Conservation (phyloP, 345 rosid species). For the Dovyalis caffra region DNA sequence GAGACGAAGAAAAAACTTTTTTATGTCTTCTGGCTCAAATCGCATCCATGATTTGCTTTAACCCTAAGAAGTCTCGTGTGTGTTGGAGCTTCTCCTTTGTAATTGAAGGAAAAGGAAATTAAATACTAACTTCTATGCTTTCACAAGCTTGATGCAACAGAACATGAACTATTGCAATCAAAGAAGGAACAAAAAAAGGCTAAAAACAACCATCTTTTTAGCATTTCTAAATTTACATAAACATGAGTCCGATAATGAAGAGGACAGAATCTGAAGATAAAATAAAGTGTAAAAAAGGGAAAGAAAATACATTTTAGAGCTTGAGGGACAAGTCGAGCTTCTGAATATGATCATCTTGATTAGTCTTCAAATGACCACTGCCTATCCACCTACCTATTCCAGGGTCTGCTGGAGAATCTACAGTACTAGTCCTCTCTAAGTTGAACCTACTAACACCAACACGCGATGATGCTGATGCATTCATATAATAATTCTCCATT, state of each 20-base stretch:
- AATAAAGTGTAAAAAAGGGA: background rate
- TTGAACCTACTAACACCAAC: constrained; percentile 42
- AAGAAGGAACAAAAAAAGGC: background rate
- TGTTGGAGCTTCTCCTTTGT: background rate
- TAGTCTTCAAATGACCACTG: constrained; percentile 21
- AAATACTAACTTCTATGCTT: background rate
- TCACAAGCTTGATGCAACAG: background rate
- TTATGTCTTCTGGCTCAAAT: background rate
- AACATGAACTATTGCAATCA: background rate
- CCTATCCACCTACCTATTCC: constrained; percentile 28
- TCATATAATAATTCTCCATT: constrained; percentile 27
- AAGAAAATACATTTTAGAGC: constrained; percentile 37
- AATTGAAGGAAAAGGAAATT: too few species aligned
- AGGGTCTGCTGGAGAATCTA: constrained; percentile 29
- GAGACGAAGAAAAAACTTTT: background rate
- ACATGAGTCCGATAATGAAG: constrained; percentile 18
- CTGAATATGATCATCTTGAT: constrained; percentile 48
- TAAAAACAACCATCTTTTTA: too few species aligned
- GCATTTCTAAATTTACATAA: constrained; percentile 18
- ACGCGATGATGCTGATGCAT: constrained; percentile 18
- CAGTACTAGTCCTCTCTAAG: constrained; percentile 21
- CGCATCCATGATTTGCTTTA: too few species aligned
- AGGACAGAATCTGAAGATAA: constrained; percentile 17
- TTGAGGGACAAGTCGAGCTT: constrained; percentile 70
- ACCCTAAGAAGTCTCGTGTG: too few species aligned